phyloP scores from a whole-genome alignment of 495 filamentous ascomycete species.

The Neurospora terricola region DNA sequence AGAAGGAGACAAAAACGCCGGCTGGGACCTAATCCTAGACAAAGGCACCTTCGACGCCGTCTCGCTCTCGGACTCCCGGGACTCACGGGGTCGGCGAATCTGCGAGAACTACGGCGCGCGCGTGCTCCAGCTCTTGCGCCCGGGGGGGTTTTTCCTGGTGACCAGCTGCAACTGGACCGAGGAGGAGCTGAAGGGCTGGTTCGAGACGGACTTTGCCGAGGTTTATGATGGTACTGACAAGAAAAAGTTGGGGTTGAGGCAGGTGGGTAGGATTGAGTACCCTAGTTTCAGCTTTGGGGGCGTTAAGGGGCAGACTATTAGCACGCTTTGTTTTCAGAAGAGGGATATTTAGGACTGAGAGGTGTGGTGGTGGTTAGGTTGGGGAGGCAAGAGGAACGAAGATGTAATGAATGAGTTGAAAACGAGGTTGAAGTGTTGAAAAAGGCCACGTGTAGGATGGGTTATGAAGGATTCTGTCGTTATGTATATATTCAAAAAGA shows the following conservation, averaged over 20 bases:
- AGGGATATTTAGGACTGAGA: neutral
- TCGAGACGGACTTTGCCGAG: constrained; percentile 32
- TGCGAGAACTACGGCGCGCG: constrained; percentile 65
- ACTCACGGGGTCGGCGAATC: constrained; percentile 41
- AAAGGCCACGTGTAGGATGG: too few relatives aligned
- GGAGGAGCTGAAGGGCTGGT: constrained; percentile 71
- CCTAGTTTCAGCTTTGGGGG: constrained; percentile 80
- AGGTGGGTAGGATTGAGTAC: constrained; percentile 63
- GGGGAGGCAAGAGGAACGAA: neutral
- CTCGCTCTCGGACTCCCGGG: constrained; percentile 54
- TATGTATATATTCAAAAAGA: too few relatives aligned
- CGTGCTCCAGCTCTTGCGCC: constrained; percentile 53
- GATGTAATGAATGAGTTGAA: too few relatives aligned
- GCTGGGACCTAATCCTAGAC: constrained; percentile 84
- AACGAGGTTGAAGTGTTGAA: too few relatives aligned
- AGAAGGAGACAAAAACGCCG: constrained; percentile 21
- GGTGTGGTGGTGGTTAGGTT: neutral
- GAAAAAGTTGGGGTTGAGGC: constrained; percentile 19
- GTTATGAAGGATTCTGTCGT: too few relatives aligned
- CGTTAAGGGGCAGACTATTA: constrained; percentile 73
- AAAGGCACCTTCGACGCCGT: constrained; percentile 98
- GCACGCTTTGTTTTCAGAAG: constrained; percentile 66
- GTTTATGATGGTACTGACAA: neutral
- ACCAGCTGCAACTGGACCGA: constrained; percentile 99
- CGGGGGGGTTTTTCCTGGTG: constrained; percentile 65